Evolutionary conservation across 2,329 filamentous ascomycete genomes (phyloP).

Genomic region (Fusarium sp.): DNA sequence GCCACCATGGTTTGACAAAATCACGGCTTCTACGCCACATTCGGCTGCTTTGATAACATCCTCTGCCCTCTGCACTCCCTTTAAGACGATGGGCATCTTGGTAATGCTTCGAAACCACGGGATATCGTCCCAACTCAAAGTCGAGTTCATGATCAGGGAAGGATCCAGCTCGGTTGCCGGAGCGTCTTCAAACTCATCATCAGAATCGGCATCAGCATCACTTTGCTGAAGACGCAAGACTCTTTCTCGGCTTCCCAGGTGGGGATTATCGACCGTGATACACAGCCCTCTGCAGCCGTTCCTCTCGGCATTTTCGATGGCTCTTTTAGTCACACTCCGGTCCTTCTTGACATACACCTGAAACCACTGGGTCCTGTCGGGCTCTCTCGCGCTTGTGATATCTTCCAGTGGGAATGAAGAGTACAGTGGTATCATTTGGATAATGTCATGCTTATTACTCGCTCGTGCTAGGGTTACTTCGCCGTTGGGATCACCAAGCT

Average conservation of each 20-base stretch:
- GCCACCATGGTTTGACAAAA: slow-evolving; percentile 95
- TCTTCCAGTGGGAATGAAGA: slow-evolving; percentile 8
- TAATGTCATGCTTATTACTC: slow-evolving; percentile 12
- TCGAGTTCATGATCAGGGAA: slow-evolving; percentile 66
- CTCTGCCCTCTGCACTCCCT: slow-evolving; percentile 94
- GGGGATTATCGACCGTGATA: slow-evolving; percentile 29
- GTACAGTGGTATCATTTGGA: slow-evolving; percentile 32
- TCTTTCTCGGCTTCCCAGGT: slow-evolving; percentile 25
- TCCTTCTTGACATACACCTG: slow-evolving; percentile 32
- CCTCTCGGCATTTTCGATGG: slow-evolving; percentile 15
- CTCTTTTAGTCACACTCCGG: slow-evolving; percentile 1
- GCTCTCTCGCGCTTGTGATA: not conserved
- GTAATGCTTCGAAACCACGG: slow-evolving; percentile 92
- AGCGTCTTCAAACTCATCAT: slow-evolving; percentile 12
- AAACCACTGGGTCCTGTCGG: slow-evolving; percentile 15
- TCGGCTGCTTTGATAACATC: slow-evolving; percentile 88
- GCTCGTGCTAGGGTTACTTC: slow-evolving; percentile 17
- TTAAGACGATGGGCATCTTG: slow-evolving; percentile 91
- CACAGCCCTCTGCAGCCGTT: slow-evolving; percentile 21
- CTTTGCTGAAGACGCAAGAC: slow-evolving; percentile 9
- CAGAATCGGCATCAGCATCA: not conserved
- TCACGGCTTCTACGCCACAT: slow-evolving; percentile 83
- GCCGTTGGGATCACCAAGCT: slow-evolving; percentile 20
- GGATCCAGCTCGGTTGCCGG: slow-evolving; percentile 29
- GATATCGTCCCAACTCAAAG: slow-evolving; percentile 91